phyloP scores from a whole-genome alignment of 352 stramenopile species.

The Pythium aquatile region DNA sequence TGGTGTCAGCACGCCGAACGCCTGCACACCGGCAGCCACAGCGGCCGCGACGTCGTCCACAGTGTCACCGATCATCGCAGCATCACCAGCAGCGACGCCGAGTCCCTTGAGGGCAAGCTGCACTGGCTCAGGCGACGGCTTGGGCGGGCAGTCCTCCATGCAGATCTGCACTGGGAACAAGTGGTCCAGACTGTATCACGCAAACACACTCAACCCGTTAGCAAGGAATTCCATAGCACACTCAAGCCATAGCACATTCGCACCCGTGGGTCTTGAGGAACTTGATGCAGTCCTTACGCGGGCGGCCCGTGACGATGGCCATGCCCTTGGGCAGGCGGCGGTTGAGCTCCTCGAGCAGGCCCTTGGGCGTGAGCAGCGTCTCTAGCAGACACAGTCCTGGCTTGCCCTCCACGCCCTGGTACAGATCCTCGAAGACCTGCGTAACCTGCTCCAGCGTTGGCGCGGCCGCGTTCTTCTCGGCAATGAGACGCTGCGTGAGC shows the following conservation, averaged over 20 bases:
- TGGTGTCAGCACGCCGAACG: slow-evolving; percentile 86
- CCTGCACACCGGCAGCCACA: slow-evolving; percentile 58
- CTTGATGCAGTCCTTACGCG: slow-evolving; percentile 92
- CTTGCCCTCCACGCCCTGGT: slow-evolving; percentile 82
- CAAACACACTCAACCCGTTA: not conserved
- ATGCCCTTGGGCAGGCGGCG: slow-evolving; percentile 84
- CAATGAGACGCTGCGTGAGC: slow-evolving; percentile 90
- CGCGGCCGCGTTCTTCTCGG: slow-evolving; percentile 20
- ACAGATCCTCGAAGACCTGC: slow-evolving; percentile 93
- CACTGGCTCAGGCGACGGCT: slow-evolving; percentile 92
- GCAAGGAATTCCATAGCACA: not conserved
- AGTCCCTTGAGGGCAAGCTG: slow-evolving; percentile 82
- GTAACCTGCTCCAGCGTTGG: slow-evolving; percentile 91
- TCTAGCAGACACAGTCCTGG: slow-evolving; percentile 89
- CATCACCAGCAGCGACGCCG: slow-evolving; percentile 62
- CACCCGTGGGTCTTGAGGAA: slow-evolving; percentile 88
- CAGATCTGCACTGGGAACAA: slow-evolving; percentile 92
- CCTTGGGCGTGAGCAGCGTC: slow-evolving; percentile 88
- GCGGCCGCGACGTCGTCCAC: slow-evolving; percentile 94
- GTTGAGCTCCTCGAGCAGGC: slow-evolving; percentile 79
- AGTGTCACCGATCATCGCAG: slow-evolving; percentile 95
- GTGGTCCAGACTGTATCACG: slow-evolving; percentile 54
- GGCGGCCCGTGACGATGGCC: slow-evolving; percentile 91
- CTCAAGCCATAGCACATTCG: not conserved
- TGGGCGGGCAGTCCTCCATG: slow-evolving; percentile 95